Evolutionary conservation across 129 eudicot genomes (phyloP).

Genomic region (Arctium minus): DNA sequence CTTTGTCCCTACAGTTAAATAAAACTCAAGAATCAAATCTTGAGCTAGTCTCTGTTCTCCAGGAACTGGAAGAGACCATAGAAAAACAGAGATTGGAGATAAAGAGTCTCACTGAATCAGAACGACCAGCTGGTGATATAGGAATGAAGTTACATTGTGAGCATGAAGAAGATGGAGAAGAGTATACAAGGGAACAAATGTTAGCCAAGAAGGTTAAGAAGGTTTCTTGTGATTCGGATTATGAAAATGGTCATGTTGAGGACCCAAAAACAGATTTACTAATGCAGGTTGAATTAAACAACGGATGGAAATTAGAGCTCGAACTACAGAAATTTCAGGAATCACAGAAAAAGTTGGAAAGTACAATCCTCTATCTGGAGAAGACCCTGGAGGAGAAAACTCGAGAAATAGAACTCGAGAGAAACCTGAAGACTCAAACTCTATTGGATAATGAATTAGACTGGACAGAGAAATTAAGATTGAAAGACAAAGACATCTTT

Average conservation of each 20-base stretch:
- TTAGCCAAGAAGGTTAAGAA: not conserved
- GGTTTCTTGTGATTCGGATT: not conserved
- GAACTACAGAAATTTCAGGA: constrained; percentile 38
- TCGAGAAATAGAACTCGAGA: constrained; percentile 26
- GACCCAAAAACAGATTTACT: constrained; percentile 3
- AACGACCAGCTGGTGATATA: constrained; percentile 20
- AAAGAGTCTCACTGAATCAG: constrained; percentile 24
- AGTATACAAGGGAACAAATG: not conserved
- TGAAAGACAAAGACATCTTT: constrained; percentile 42
- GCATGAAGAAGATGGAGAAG: constrained; percentile 5
- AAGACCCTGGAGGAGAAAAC: constrained; percentile 39
- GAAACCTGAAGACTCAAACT: constrained; percentile 29
- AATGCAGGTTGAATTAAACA: constrained; percentile 6
- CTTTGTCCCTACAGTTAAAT: constrained; percentile 42
- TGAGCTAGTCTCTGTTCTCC: constrained; percentile 65
- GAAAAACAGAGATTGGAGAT: constrained; percentile 68
- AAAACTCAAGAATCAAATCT: constrained; percentile 78
- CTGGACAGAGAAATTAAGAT: constrained; percentile 33
- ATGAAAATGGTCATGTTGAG: not conserved
- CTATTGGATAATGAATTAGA: constrained; percentile 37
- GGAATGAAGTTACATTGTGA: constrained; percentile 2
- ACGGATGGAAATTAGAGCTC: constrained; percentile 24
- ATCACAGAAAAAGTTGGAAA: constrained; percentile 37
- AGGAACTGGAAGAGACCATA: constrained; percentile 68
- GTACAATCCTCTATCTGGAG: constrained; percentile 27